Conservation (phyloP, 208 protist species). For the Leishmania mexicana region DNA sequence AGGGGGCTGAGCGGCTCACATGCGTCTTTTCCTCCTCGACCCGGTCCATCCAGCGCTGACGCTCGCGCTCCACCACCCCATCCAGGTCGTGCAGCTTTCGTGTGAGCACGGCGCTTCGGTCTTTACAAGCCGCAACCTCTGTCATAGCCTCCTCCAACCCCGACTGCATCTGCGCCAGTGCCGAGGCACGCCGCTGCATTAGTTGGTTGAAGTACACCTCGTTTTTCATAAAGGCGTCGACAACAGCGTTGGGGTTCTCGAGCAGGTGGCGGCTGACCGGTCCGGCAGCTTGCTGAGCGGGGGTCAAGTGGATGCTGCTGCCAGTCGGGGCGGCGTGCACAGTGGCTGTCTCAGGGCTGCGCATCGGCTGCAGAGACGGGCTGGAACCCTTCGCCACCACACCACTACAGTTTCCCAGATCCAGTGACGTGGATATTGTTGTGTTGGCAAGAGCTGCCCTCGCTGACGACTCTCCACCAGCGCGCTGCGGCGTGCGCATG, state of each 20-base stretch:
- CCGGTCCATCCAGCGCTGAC: constrained; percentile 60
- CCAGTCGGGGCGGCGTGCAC: not conserved
- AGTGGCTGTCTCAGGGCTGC: constrained; percentile 6
- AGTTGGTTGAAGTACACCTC: constrained; percentile 86
- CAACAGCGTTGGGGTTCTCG: constrained; percentile 56
- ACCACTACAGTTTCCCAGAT: constrained; percentile 11
- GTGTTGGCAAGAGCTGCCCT: constrained; percentile 1
- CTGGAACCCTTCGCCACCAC: constrained; percentile 8
- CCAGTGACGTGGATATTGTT: constrained; percentile 12
- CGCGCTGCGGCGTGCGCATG: not conserved
- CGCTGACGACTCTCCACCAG: not conserved
- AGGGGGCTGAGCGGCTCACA: constrained; percentile 37
- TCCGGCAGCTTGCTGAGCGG: constrained; percentile 26
- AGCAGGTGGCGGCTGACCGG: constrained; percentile 40
- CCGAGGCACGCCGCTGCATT: constrained; percentile 63
- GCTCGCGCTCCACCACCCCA: constrained; percentile 66
- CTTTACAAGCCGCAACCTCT: constrained; percentile 66
- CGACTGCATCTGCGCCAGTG: constrained; percentile 59
- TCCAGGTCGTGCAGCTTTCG: constrained; percentile 73
- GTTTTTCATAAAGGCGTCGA: constrained; percentile 85
- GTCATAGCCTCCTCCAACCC: constrained; percentile 66
- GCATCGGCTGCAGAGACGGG: constrained; percentile 4
- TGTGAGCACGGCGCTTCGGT: constrained; percentile 58
- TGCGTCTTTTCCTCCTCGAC: constrained; percentile 72
- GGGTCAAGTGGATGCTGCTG: constrained; percentile 10